These are phyloP conservation scores for Salvia splendens DNA, from an alignment of 257 asterid species.

Conservation along the genomic window DNA sequence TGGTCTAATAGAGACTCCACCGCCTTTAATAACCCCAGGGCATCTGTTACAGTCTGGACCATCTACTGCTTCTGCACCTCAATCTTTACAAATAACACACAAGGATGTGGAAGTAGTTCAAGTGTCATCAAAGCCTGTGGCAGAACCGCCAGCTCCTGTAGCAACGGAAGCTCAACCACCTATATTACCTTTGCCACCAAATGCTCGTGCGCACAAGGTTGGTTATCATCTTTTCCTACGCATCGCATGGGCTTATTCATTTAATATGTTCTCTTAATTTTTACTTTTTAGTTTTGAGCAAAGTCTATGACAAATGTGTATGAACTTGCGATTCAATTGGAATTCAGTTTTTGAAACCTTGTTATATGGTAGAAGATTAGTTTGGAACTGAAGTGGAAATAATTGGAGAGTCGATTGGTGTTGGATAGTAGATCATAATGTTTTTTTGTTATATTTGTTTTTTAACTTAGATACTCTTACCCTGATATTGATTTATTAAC, in stretches of 20 bases:
- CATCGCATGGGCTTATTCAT: no score
- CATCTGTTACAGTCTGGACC: conserved; percentile 73
- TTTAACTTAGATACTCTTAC: neutral
- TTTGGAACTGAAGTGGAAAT: conserved; percentile 22
- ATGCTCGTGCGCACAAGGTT: conserved; percentile 61
- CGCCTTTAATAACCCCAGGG: conserved; percentile 81
- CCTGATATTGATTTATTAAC: neutral
- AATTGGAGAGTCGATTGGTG: neutral
- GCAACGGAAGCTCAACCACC: conserved; percentile 78
- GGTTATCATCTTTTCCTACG: conserved; percentile 27
- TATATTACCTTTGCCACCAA: conserved; percentile 71
- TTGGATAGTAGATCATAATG: neutral
- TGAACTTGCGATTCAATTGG: conserved; percentile 1
- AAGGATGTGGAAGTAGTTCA: conserved; percentile 88
- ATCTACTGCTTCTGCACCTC: conserved; percentile 45
- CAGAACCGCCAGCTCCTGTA: conserved; percentile 48
- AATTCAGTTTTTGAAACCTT: conserved; percentile 1
- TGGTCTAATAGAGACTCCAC: conserved; percentile 51
- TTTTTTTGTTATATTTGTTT: neutral
- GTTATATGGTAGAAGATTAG: neutral
- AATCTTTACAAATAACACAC: conserved; percentile 55
- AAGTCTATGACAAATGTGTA: neutral
- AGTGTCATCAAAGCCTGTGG: conserved; percentile 46
- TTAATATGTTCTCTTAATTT: neutral
- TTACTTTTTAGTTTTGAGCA: neutral